A percentile compares a stretch with the other conserved stretches of the same genome.
phyloP scores from a whole-genome alignment of 768 basidiomycete genomes.

The Termitomyces sp. region DNA sequence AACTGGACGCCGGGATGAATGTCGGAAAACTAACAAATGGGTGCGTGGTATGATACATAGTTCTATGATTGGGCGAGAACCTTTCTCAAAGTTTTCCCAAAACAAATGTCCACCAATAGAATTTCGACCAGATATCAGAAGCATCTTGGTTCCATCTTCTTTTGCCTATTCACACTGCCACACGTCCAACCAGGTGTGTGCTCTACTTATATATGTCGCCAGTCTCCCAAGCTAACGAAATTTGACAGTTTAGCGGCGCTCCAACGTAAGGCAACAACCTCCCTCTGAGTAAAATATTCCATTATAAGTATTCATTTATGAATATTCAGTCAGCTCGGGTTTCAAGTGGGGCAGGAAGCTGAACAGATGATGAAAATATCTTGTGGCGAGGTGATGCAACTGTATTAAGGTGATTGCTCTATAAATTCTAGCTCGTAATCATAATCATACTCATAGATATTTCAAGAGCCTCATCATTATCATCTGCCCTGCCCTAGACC shows the following conservation, averaged over 20 bases:
- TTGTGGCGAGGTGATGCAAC: not conserved
- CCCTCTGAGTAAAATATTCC: not conserved
- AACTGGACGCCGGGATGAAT: not conserved
- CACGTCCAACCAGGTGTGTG: not conserved
- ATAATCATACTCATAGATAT: constrained; percentile 4
- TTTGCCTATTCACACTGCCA: constrained; percentile 3
- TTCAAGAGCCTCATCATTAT: not conserved
- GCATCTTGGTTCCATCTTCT: not conserved
- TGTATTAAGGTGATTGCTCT: not conserved
- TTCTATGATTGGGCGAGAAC: not conserved
- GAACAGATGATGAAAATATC: not conserved
- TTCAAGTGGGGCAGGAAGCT: constrained; percentile 12
- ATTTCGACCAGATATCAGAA: not conserved
- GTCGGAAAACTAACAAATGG: not conserved
- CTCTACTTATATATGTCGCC: not conserved
- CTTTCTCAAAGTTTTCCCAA: not conserved
- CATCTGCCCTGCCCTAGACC: not conserved
- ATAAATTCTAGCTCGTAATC: constrained; percentile 3
- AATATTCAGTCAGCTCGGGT: constrained; percentile 2
- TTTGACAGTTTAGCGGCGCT: constrained; percentile 7
- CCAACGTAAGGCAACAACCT: not conserved
- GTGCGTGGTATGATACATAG: too few relatives aligned
- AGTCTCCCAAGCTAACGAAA: not conserved
- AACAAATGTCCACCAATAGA: not conserved
- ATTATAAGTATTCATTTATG: not conserved